phyloP scores from a whole-genome alignment of 768 basidiomycete genomes.

The Roridomyces roridus region DNA sequence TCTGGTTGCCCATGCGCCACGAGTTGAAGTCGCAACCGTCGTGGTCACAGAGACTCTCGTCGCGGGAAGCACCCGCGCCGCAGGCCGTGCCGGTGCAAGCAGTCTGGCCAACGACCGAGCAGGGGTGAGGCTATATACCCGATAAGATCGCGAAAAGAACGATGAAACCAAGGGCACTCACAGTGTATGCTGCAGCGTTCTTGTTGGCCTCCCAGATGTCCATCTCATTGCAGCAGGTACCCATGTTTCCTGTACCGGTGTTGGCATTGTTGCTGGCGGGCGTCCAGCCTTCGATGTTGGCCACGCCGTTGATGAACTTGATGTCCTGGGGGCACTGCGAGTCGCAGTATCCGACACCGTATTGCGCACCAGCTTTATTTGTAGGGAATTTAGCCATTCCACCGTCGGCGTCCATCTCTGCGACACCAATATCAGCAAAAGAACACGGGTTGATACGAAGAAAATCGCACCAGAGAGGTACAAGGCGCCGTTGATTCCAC shows the following conservation, averaged over 20 bases:
- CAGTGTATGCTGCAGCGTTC: conserved; percentile 36
- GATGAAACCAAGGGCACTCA: too few species aligned
- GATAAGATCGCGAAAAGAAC: too few species aligned
- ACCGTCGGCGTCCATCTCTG: conserved; percentile 49
- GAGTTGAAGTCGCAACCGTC: conserved; percentile 70
- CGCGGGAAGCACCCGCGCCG: conserved; percentile 39
- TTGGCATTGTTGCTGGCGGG: conserved; percentile 43
- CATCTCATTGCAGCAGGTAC: conserved; percentile 63
- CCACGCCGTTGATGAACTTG: conserved; percentile 64
- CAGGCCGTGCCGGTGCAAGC: conserved; percentile 52
- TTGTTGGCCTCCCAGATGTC: conserved; percentile 54
- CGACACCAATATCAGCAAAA: too few species aligned
- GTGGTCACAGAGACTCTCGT: conserved; percentile 59
- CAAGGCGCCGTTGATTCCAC: conserved; percentile 53
- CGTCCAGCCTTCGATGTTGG: conserved; percentile 52
- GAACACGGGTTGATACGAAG: too few species aligned
- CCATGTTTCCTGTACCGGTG: conserved; percentile 51
- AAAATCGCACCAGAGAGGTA: conserved; percentile 36
- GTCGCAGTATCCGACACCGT: conserved; percentile 43
- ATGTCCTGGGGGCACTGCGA: conserved; percentile 60
- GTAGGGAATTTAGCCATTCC: conserved; percentile 43
- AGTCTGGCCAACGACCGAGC: conserved; percentile 42
- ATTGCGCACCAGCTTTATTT: conserved; percentile 61
- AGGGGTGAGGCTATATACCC: conserved; percentile 46
- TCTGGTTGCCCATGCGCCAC: conserved; percentile 53